Conservation (phyloP, 768 basidiomycete species). For the Sporobolomyces roseus region DNA sequence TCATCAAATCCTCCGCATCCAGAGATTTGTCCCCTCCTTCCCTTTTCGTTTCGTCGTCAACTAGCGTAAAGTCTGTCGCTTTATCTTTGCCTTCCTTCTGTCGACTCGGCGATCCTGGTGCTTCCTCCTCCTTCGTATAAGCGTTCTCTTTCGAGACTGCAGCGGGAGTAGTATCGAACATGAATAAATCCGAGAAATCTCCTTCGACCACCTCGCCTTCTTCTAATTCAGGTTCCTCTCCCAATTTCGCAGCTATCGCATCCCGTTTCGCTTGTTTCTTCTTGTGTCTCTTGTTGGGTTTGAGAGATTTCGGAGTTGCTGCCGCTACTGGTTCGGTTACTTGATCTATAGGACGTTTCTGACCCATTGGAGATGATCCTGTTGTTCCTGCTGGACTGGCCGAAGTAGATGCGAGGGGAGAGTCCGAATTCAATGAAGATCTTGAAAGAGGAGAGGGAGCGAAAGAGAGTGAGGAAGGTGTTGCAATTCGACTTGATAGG, state of each 20-base stretch:
- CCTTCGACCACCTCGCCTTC: conserved; percentile 39
- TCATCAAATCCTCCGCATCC: conserved; percentile 28
- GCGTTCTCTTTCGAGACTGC: conserved; percentile 15
- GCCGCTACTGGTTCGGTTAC: background rate
- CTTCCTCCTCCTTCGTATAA: background rate
- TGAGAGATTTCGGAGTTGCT: background rate
- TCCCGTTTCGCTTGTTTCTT: background rate
- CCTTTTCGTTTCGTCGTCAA: background rate
- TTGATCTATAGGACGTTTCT: conserved; percentile 28
- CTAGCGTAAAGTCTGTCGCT: no score
- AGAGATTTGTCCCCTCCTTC: background rate
- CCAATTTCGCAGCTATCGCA: background rate
- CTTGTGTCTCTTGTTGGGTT: background rate
- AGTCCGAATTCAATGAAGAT: background rate
- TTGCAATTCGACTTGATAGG: conserved; percentile 9
- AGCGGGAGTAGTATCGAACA: conserved; percentile 36
- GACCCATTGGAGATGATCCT: conserved; percentile 7
- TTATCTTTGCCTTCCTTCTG: no score
- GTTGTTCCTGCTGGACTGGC: background rate
- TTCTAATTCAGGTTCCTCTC: conserved; percentile 11
- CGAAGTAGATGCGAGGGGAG: background rate
- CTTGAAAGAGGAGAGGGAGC: conserved; percentile 23
- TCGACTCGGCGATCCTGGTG: no score
- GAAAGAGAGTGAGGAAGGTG: background rate
- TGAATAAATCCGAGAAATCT: conserved; percentile 34